Evolutionary conservation across 768 basidiomycete species (phyloP), one percentile per base, ranked within the genome.

Genomic region (Collybiopsis luxurians): DNA sequence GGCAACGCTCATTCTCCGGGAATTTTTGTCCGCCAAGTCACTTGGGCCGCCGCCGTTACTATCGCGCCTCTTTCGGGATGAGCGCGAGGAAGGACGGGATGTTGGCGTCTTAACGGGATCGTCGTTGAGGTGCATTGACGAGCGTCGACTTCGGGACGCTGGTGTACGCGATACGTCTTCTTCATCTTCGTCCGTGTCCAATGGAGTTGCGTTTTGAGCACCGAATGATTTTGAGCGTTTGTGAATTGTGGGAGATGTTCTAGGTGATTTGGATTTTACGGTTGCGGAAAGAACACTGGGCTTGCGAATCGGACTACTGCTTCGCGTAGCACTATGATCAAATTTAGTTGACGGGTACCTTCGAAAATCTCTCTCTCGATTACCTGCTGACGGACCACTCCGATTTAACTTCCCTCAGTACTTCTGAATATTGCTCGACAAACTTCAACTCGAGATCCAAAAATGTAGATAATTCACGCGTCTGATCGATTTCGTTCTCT

Each of bases 361-460:
- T 28, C 36, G 54, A 58, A 58, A 43, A 34, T 27, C 6, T 40
- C 13, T 34, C 6, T 34, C 31, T 34, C 13, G 31, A 34, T 34
- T 58, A 91, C 89, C 78, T 79, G 43, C 40, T 47, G 56, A 81
- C 77, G 40, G 79, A 76, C 92, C 92, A 95, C 9, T 79, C 77
- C 0, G 73, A 71, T 64, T 82, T 86, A 47, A 86, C 81, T 30
- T 91, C 89, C 44, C 80, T 77, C 63, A 97, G 69, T 10, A 90
- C 81, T n/a, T 86, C 84, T 17, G 85, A 71, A 64, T 91, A 90
- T 58, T 88, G 81, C 59, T 82, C 80, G 17, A 86, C 86, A 63
- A 86, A 95, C 50, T 84, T 84, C 45, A 88, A 70, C 62, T 96
- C 87, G 11, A 83, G 71, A 48, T 94, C 86, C 31, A 97, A 73